Evolutionary conservation across 257 asterid species (phyloP), one percentile per base, ranked within the genome.

Genomic region (Cynanchum wilfordii): DNA sequence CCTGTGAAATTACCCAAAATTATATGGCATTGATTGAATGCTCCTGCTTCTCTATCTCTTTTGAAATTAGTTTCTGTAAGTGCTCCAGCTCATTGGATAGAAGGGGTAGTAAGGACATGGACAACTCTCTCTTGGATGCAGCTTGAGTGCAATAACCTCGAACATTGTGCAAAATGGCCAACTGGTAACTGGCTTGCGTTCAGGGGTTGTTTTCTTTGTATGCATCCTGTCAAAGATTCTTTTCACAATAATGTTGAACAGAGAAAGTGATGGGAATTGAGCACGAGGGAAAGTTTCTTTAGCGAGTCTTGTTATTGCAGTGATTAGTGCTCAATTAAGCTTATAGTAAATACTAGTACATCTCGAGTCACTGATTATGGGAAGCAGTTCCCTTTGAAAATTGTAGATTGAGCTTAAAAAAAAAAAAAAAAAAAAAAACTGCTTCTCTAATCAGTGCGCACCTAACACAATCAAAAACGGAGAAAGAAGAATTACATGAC

Each of bases 361-460:
- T 30, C 33, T 8, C 4, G 24, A 4, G 44, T 4, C 27, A 6
- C 59, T 20, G 20, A 33, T 27, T 2, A 17, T 63, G 1, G 11
- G 47, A 40, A 63, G 68, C 68, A 63, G 25, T 63, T 33, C 7
- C 15, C 24, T 17, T 25, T n/a, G n/a, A n/a, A n/a, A n/a, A n/a
- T n/a, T 63, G 47, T 36, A 33, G 13, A 17, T 33, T 33, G 68
- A 63, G 47, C 47, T n/a, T n/a, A n/a, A 7, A 10, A 33, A 40
- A 9, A 24, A 62, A 10, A 33, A 8, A 10, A 45, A 62, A 33
- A 33, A 33, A 33, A 33, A 33, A 0, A 30, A 36, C 68, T 33
- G 49, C 68, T 33, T 16, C 68, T 40, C 49, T 25, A 63, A 63
- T 63, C 49, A 63, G 22, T 36, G 50, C 68, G 68, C 68, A 36